Conservation (phyloP, 169 alveolate genomes). For the Plasmodium vinckei region DNA sequence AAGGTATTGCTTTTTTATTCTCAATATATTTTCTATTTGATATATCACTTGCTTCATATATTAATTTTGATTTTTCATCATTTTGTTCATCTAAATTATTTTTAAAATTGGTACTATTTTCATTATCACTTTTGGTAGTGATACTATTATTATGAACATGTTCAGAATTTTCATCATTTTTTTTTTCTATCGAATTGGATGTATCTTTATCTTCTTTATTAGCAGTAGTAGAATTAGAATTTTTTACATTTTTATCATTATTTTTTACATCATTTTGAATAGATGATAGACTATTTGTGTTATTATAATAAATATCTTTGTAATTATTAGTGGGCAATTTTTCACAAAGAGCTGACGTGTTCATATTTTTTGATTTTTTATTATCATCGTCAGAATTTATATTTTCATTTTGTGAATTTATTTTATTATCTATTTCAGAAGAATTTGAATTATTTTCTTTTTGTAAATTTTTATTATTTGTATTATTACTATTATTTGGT, state of each 20-base stretch:
- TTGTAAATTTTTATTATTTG: not conserved
- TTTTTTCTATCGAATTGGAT: not conserved
- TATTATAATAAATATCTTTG: not conserved
- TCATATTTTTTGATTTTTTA: not conserved
- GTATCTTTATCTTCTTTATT: not conserved
- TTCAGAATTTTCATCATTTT: not conserved
- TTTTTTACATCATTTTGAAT: not conserved
- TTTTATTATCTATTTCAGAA: not conserved
- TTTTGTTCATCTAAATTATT: conserved; percentile 1
- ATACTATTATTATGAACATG: not conserved
- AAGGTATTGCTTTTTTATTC: conserved; percentile 24
- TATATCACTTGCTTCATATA: conserved; percentile 27
- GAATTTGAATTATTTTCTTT: not conserved
- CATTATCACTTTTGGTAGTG: not conserved
- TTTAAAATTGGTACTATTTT: not conserved
- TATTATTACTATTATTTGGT: not conserved
- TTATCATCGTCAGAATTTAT: not conserved
- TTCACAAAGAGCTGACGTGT: not conserved
- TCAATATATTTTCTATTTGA: conserved; percentile 21
- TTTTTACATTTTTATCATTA: not conserved
- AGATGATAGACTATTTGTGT: not conserved
- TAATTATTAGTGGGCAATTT: not conserved
- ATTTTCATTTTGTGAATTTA: not conserved
- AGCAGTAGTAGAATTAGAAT: not conserved
- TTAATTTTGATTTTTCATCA: conserved; percentile 17